Evolutionary conservation across 495 filamentous ascomycete species (phyloP), one percentile per base, ranked within the genome.

Genomic region (Pyrenula aspistea): DNA sequence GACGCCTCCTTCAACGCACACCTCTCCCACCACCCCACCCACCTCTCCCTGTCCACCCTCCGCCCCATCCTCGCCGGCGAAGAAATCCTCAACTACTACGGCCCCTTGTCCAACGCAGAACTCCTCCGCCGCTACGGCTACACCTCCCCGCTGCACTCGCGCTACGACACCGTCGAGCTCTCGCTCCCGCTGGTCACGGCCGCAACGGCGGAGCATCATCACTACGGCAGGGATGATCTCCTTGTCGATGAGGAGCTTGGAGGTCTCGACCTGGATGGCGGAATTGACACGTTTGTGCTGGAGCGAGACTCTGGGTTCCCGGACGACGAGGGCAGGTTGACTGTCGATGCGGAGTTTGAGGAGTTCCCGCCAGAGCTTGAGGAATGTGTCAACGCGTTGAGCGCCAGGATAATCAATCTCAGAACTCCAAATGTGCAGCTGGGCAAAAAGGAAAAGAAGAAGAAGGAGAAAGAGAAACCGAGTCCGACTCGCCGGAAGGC

Each of bases 31-130:
- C 82, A 82, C 56, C 80, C 81, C 51, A 75, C 77, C 10, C 70
- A 68, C 24, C 68, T 93, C 21, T 79, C 80, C 15, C 89, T 90
- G 71, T 83, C 80, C 51, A 72, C 84, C 1, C 74, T 87, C 58
- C 79, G 83, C 53, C 65, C 77, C 0, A 88, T 97, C 60, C 63
- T 62, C 10, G 73, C 76, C 3, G 86, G 85, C n/a, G 82, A 88
- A 54, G 88, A 95, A 64, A 83, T 96, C 20, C 82, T 95, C 62
- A 96, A 95, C 60, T 91, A 95, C 66, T 95, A 95, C 65, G 92
- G 91, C 8, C 83, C 87, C 25, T 79, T 95, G 22, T 84, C 89
- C 1, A 85, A 83, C 24, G 81, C 85, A 0, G 91, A 96, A 65
- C 71, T 96, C 20, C 78, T 97, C 20, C 79, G 92, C 20, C 76